Conservation (phyloP, 2,329 filamentous ascomycete species). For the Bipolaris bicolor region DNA sequence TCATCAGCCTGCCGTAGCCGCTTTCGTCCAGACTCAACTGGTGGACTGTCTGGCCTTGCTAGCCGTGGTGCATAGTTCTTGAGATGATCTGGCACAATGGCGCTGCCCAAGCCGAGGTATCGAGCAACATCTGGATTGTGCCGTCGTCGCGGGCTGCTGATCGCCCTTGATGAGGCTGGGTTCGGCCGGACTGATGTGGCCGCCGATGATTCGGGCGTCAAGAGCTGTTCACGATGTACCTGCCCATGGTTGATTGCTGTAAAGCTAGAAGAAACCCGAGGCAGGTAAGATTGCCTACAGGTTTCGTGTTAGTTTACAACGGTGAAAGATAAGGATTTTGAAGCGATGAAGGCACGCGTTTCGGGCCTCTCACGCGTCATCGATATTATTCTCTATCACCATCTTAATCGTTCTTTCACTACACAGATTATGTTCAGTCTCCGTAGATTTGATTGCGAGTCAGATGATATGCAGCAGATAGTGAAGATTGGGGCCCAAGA, state of each 20-base stretch:
- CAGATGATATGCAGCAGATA: background rate
- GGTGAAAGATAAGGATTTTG: conserved; percentile 4
- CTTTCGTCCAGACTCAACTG: conserved; percentile 18
- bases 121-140: conserved; percentile 36
- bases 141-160: conserved; percentile 5
- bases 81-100: conserved; percentile 27
- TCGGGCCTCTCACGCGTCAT: conserved; percentile 34
- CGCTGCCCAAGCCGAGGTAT: conserved; percentile 35
- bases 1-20: conserved; percentile 12
- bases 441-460: background rate
- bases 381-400: conserved; percentile 13
- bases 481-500: background rate
- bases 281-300: conserved; percentile 3
- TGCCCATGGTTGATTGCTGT: conserved; percentile 34
- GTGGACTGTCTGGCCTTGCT: conserved; percentile 2
- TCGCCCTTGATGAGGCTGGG: conserved; percentile 9
- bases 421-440: conserved; percentile 12
- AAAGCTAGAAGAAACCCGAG: conserved; percentile 24
- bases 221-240: conserved; percentile 5
- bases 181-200: conserved; percentile 5
- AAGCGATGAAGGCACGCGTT: conserved; percentile 17
- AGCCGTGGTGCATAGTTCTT: conserved; percentile 22
- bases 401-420: conserved; percentile 8
- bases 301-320: conserved; percentile 9
- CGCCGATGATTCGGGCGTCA: conserved; percentile 18